Evolutionary conservation across 768 basidiomycete genomes (phyloP), one percentile per base, ranked within the genome.

Genomic region (Boletus eberwhitei): DNA sequence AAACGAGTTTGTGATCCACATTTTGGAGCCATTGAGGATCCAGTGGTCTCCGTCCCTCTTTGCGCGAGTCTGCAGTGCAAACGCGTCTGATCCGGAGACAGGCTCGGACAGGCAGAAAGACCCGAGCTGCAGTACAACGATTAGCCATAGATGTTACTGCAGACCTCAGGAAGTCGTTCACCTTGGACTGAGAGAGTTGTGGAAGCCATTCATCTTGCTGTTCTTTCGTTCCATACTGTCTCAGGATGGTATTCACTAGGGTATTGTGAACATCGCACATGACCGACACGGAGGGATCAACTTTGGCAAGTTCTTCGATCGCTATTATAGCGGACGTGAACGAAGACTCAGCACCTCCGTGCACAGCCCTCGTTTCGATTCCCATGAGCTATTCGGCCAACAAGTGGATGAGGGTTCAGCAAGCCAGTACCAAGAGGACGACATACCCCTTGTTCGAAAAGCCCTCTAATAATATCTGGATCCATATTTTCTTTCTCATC

Each of bases 231-330:
- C 86, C 96, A 65, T 97, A 89, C 62, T 84, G 84, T 54, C 96
- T 84, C 62, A 98, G 72, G 61, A 98, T 87, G 35, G 96, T 97
- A 75, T 98, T 96, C 59, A 98, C 92, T 37, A 99, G 85, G 13
- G 97, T 99, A 71, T 98, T 98, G 79, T 99, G 97, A 5, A 99
- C 97, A 66, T 99, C 97, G 61, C 92, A 95, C 70, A 96, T 74
- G 26, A 98, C 97, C 5, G 95, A 97, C 16, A 99, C 96, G 4
- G 91, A 91, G 0, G 97, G 93, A 70, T 99, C 97, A 36, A 98
- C 78, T 65, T 91, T 94, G 34, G 97, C 96, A 29, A 99, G 87
- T 69, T 99, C 97, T 64, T 99, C 97, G 42, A 99, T 94, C 21
- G 87, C 90, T 62, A 99, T 93, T 63, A 99, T 92, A 19, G 97